Conservation (phyloP, 306 rosid species). For the Citrullus mucosospermus region DNA sequence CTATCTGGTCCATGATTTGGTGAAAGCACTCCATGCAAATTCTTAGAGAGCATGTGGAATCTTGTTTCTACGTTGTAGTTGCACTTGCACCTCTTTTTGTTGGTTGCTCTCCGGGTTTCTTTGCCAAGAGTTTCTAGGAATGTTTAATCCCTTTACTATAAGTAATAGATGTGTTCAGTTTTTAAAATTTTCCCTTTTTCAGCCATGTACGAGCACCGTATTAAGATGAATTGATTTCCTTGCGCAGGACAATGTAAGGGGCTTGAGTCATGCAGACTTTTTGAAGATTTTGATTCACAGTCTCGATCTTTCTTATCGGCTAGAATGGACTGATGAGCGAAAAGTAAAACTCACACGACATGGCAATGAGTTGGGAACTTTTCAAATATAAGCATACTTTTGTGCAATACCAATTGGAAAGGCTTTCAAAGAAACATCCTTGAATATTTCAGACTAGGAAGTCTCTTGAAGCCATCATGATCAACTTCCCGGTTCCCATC, state of each 20-base stretch:
- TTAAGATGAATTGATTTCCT: neutral
- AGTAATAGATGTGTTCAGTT: neutral
- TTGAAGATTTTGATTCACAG: conserved; percentile 64
- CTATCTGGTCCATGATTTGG: neutral
- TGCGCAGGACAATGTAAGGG: conserved; percentile 43
- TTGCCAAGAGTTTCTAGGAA: neutral
- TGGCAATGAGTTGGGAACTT: conserved; percentile 61
- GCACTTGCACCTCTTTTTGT: neutral
- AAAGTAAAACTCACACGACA: conserved; percentile 56
- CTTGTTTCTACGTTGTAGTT: neutral
- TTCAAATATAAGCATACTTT: conserved; percentile 19
- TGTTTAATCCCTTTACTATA: neutral
- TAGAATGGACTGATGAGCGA: conserved; percentile 60
- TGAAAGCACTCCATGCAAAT: neutral
- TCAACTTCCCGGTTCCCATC: neutral
- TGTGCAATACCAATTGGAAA: neutral
- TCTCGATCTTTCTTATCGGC: conserved; percentile 75
- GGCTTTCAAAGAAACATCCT: conserved; percentile 1
- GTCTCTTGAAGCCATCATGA: neutral
- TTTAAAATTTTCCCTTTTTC: neutral
- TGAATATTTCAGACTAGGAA: neutral
- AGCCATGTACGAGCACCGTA: neutral
- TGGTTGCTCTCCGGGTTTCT: neutral
- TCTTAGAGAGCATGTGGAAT: neutral
- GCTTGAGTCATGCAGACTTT: conserved; percentile 49